A percentile compares a stretch with the other conserved stretches of the same genome.
phyloP scores from a whole-genome alignment of 139 green algal species.

The Axilococcus clingmanii region DNA sequence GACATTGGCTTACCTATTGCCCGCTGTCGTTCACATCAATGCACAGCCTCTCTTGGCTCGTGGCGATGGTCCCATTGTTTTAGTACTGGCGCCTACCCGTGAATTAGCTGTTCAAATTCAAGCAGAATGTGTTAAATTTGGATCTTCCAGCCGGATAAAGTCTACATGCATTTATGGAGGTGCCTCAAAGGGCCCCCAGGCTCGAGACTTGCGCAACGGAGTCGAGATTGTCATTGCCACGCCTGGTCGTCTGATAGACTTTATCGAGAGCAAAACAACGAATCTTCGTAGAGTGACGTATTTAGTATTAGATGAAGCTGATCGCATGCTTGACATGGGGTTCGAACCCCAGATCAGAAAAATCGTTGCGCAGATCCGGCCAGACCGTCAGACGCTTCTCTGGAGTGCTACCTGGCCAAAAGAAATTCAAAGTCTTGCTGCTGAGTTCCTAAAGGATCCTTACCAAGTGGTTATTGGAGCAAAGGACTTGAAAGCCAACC shows the following conservation, averaged over 20 bases:
- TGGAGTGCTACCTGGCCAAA: slow-evolving; percentile 94
- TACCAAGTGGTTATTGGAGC: slow-evolving; percentile 80
- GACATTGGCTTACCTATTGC: slow-evolving; percentile 81
- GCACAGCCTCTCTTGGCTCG: slow-evolving; percentile 80
- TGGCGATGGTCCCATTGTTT: slow-evolving; percentile 89
- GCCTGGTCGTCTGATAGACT: slow-evolving; percentile 77
- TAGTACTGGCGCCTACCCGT: slow-evolving; percentile 81
- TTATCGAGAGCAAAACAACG: slow-evolving; percentile 57
- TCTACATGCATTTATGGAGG: slow-evolving; percentile 89
- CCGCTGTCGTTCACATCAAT: slow-evolving; percentile 87
- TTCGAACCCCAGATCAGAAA: slow-evolving; percentile 79
- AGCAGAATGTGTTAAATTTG: slow-evolving; percentile 87
- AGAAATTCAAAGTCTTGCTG: slow-evolving; percentile 76
- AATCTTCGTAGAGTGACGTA: slow-evolving; percentile 75
- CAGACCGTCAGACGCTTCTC: slow-evolving; percentile 89
- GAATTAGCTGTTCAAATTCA: slow-evolving; percentile 91
- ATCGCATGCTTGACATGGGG: slow-evolving; percentile 95
- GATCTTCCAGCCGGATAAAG: slow-evolving; percentile 69
- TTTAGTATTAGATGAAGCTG: slow-evolving; percentile 90
- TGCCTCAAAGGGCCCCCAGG: slow-evolving; percentile 66
- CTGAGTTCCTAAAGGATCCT: slow-evolving; percentile 73
- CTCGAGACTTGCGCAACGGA: slow-evolving; percentile 32
- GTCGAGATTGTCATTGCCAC: slow-evolving; percentile 91
- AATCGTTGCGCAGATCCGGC: slow-evolving; percentile 59
- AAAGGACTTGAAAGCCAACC: slow-evolving; percentile 79